Conservation (phyloP, 768 basidiomycete genomes). For the Paxillus involutus region DNA sequence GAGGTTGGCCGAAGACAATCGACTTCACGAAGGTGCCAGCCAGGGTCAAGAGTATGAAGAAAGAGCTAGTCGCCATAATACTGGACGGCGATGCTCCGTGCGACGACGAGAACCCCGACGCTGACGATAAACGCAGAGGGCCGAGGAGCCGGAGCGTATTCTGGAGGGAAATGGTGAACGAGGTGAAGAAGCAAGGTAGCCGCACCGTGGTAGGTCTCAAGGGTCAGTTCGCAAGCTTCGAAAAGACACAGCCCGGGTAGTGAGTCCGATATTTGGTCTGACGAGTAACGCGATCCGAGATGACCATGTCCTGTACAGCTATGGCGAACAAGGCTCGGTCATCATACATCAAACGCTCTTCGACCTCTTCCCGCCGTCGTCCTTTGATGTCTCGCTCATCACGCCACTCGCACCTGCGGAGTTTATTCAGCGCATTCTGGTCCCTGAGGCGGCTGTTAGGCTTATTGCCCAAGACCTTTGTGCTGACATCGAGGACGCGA, state of each 20-base stretch:
- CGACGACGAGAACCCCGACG: conserved; percentile 17
- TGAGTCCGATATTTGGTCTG: conserved; percentile 40
- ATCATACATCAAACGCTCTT: conserved; percentile 79
- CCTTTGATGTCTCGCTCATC: conserved; percentile 52
- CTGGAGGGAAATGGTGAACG: conserved; percentile 65
- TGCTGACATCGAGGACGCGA: conserved; percentile 46
- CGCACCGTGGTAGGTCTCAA: conserved; percentile 65
- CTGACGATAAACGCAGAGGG: conserved; percentile 9
- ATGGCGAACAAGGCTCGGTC: conserved; percentile 81
- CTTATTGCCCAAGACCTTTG: conserved; percentile 80
- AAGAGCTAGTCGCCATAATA: conserved; percentile 49
- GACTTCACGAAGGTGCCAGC: conserved; percentile 56
- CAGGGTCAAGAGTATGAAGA: conserved; percentile 54
- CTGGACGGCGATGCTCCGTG: conserved; percentile 37
- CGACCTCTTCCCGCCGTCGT: conserved; percentile 66
- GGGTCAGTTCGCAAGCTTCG: conserved; percentile 77
- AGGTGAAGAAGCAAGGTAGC: conserved; percentile 64
- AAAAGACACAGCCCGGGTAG: conserved; percentile 89
- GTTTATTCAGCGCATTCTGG: conserved; percentile 81
- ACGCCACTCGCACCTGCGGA: conserved; percentile 70
- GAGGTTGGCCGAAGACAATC: conserved; percentile 78
- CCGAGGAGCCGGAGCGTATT: conserved; percentile 52
- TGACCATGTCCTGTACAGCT: conserved; percentile 44
- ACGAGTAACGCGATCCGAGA: not conserved
- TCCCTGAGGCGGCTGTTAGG: conserved; percentile 81